Evolutionary conservation across 2,329 filamentous ascomycete genomes (phyloP), one percentile per base, ranked within the genome.

Genomic region (Didymella segeticola): DNA sequence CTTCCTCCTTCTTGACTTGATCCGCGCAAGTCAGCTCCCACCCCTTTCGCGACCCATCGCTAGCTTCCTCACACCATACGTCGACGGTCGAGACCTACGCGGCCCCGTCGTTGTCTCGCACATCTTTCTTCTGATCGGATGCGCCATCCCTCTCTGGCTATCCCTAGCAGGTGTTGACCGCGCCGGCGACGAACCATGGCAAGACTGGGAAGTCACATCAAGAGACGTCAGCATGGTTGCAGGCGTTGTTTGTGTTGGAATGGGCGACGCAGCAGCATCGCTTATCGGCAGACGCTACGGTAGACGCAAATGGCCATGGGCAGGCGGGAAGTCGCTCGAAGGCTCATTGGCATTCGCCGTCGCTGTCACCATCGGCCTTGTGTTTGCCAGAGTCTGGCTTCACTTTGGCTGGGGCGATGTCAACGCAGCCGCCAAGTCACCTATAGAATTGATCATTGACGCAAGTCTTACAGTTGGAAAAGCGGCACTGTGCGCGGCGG

Each of bases 41-140:
- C 95, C 95, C 0, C 81, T 98, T 0, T 95, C 91, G 0, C 89
- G 89, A 53, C 91, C 91, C 0, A 84, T 99, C 47, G 92, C 92
- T 0, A 80, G 84, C 19, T 99, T 99, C 72, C 81, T 99, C 3
- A 89, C 91, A 0, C 95, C 95, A 0, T 99, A 97, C 66, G 92
- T 97, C 3, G 95, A 99, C 65, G 95, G 95, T 1, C 83, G 95
- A 60, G 95, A 99, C 72, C 86, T 98, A 47, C 86, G 93, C 26
- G 95, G 95, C 0, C 95, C 95, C 0, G 93, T 99, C 23, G 93
- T 99, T 36, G 89, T 99, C 46, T 96, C 90, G 0, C 95, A 98
- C 72, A 96, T 99, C 43, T 99, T 99, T 70, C 82, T 99, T 10
- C 83, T 98, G 5, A 91, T 98, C 47, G 95, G 95, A 29, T 98